Base-by-base conservation (phyloP, 129 eudicot species). In the Lactuca sativa region DNA sequence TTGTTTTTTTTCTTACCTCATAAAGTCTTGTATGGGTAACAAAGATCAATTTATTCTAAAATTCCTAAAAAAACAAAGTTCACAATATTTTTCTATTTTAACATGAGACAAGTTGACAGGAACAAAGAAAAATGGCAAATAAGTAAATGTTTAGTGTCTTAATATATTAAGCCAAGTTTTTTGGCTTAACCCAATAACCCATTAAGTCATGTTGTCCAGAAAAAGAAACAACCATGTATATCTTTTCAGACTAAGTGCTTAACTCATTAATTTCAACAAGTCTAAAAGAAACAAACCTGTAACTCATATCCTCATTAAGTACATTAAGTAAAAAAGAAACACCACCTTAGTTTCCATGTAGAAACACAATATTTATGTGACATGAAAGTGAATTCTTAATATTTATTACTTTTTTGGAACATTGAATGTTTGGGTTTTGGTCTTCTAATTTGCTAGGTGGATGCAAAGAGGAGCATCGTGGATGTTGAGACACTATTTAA, bases 401-500 rank as follows among this genome's bases (percentile, higher is more conserved):
- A 43, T 43, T 9, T 43, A 2, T 43, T 43, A 43, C 3, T 2
- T 7, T 43, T 43, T 43, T 43, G 12, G 49, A 43, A 43, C 13
- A 43, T 7, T 7, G 3, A 43, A 43, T 43, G 49, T 43, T 9
- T 38, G 44, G 44, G 31, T 48, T 34, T 15, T 11, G 15, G 18
- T 36, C 3, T 16, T 54, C 13, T 63, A 68, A 10, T 34, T 59
- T 10, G 5, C 61, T 15, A 71, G 59, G 54, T 61, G 69, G 53
- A 17, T 72, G 62, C 52, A 16, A 62, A 51, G 54, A 44, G 15
- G 31, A 33, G 59, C 4, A 9, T 4, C 25, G 9, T 9, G 10
- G 54, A 62, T 49, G 15, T 49, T 36, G 61, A 60, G 69, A 13
- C 61, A 60, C 51, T 7, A 61, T 89, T 86, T 58, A 84, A 86